These are phyloP conservation scores for Phytophthora fragariaefolia DNA, from an alignment of 352 stramenopile species.

Conservation along the genomic window DNA sequence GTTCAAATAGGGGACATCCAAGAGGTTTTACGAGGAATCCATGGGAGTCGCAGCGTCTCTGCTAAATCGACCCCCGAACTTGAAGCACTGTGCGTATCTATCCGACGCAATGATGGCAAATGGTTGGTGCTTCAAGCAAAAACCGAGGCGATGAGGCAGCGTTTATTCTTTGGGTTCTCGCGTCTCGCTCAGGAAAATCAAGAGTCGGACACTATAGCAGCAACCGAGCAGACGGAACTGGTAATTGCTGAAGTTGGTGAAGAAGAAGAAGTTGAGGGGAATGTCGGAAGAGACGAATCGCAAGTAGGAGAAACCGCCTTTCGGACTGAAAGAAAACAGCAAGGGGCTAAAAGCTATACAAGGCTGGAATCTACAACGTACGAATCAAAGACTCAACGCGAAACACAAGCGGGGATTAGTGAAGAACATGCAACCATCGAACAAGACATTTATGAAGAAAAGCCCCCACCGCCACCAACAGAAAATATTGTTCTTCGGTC, in stretches of 20 bases:
- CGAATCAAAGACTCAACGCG: not conserved
- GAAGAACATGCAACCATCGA: not conserved
- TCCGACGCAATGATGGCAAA: conserved; percentile 55
- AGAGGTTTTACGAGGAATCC: conserved; percentile 55
- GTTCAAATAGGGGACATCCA: conserved; percentile 49
- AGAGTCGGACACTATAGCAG: not conserved
- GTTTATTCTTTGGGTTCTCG: conserved; percentile 60
- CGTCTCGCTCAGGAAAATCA: conserved; percentile 55
- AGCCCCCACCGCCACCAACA: not conserved
- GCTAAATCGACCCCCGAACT: conserved; percentile 14
- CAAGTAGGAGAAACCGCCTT: not conserved
- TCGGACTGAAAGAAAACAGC: too few species aligned
- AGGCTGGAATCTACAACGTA: not conserved
- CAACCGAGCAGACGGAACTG: not conserved
- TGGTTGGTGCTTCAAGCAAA: conserved; percentile 61
- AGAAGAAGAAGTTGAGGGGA: conserved; percentile 4
- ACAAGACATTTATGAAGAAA: not conserved
- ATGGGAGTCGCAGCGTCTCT: conserved; percentile 35
- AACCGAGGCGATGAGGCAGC: conserved; percentile 49
- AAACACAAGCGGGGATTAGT: not conserved
- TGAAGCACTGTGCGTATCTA: conserved; percentile 49
- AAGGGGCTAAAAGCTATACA: not conserved
- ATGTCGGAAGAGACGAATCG: not conserved
- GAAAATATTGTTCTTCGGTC: not conserved
- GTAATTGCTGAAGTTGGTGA: conserved; percentile 7